phyloP scores from a whole-genome alignment of 768 basidiomycete genomes.

The Serendipita sp. region DNA sequence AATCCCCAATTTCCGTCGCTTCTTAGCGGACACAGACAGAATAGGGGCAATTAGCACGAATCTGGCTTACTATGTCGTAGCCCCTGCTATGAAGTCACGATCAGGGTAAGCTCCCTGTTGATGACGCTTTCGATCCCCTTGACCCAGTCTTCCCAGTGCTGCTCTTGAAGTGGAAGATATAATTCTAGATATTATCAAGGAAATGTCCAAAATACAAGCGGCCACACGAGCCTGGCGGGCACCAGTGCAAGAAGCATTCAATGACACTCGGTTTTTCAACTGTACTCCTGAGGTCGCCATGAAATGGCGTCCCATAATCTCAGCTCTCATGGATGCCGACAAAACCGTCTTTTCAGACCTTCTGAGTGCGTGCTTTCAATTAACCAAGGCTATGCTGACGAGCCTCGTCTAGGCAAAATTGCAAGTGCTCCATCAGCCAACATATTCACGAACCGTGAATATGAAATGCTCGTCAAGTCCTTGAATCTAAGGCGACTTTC shows the following conservation, averaged over 20 bases:
- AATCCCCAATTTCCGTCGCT: constrained; percentile 58
- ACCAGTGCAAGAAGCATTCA: constrained; percentile 63
- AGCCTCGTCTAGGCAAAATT: constrained; percentile 23
- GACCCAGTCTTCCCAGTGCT: no score
- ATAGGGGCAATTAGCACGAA: constrained; percentile 63
- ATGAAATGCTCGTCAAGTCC: constrained; percentile 77
- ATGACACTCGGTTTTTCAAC: constrained; percentile 79
- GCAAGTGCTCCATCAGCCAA: constrained; percentile 80
- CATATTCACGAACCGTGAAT: constrained; percentile 90
- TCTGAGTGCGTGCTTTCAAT: constrained; percentile 36
- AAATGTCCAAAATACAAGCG: constrained; percentile 62
- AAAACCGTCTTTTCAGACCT: constrained; percentile 75
- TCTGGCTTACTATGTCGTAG: constrained; percentile 69
- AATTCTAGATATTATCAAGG: constrained; percentile 51
- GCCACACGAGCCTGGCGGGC: constrained; percentile 74
- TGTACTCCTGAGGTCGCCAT: constrained; percentile 37
- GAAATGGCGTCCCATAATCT: constrained; percentile 66
- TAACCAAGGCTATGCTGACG: neutral
- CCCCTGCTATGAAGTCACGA: constrained; percentile 64
- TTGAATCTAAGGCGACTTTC: constrained; percentile 77
- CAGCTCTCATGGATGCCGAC: constrained; percentile 68
- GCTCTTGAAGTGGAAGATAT: constrained; percentile 50
- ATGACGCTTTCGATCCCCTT: constrained; percentile 31
- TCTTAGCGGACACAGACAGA: constrained; percentile 75
- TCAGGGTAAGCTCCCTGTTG: constrained; percentile 31